Percentiles rank a stretch among this genome's conserved stretches.
phyloP scores from a whole-genome alignment of 352 stramenopile genomes.

The Phytopythium chamaehyphon region DNA sequence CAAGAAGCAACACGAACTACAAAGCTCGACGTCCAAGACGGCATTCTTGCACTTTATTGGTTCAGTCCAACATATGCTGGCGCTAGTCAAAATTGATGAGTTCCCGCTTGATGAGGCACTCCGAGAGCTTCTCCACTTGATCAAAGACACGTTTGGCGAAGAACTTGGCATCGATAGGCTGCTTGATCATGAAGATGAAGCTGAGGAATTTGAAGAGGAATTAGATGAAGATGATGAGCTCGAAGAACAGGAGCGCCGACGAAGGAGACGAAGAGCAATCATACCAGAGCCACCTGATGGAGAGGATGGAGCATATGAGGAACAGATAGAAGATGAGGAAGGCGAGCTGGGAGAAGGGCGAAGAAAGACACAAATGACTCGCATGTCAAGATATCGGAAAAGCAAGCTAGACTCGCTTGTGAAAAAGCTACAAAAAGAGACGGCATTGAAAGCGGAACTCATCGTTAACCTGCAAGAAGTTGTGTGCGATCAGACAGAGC shows the following conservation, averaged over 20 bases:
- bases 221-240: conserved; percentile 47
- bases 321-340: conserved; percentile 4
- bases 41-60: conserved; percentile 49
- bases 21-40: conserved; percentile 51
- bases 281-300: conserved; percentile 7
- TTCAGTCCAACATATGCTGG: conserved; percentile 60
- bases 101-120: conserved; percentile 76
- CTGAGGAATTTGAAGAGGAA: conserved; percentile 54
- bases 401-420: conserved; percentile 64
- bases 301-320: conserved; percentile 5
- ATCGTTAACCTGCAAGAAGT: conserved; percentile 47
- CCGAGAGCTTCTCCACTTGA: conserved; percentile 59
- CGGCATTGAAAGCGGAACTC: conserved; percentile 37
- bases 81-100: conserved; percentile 69
- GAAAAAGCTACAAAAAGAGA: conserved; percentile 51
- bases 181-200: conserved; percentile 60
- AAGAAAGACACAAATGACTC: conserved; percentile 25
- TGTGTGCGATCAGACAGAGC: conserved; percentile 49
- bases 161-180: conserved; percentile 44
- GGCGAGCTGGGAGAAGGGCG: conserved; percentile 5
- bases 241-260: conserved; percentile 24
- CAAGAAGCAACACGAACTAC: conserved; percentile 45
- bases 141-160: conserved; percentile 51
- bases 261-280: conserved; percentile 19
- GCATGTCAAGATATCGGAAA: conserved; percentile 64